phyloP scores from a whole-genome alignment of 1,284 basidiomycete genomes.

The Cryptococcus hybrid region DNA sequence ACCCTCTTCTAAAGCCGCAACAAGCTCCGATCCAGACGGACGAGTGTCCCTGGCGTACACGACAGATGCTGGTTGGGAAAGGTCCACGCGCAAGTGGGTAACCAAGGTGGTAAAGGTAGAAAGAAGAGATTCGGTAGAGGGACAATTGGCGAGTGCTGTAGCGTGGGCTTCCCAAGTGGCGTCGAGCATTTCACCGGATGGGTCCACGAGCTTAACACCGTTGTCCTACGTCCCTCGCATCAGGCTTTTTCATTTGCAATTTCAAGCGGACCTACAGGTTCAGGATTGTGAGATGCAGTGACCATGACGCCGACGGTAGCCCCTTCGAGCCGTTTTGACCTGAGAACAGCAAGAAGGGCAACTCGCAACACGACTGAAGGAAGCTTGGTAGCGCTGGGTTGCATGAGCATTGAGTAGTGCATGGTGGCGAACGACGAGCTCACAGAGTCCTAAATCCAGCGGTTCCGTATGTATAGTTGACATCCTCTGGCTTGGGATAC shows the following conservation, averaged over 20 bases:
- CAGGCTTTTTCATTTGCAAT: too few species aligned
- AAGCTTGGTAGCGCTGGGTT: constrained; percentile 68
- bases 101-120: constrained; percentile 66
- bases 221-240: constrained; percentile 70
- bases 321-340: constrained; percentile 87
- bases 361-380: constrained; percentile 92
- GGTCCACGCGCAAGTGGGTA: constrained; percentile 68
- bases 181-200: constrained; percentile 99
- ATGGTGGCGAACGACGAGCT: constrained; percentile 41
- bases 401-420: too few species aligned
- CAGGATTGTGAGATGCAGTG: constrained; percentile 98
- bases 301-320: constrained; percentile 97
- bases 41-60: constrained; percentile 93
- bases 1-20: constrained; percentile 79
- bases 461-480: constrained; percentile 82
- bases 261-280: too few species aligned
- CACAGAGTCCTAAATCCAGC: constrained; percentile 92
- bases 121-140: constrained; percentile 69
- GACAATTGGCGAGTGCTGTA: constrained; percentile 83
- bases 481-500: constrained; percentile 52
- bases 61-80: constrained; percentile 72
- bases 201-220: constrained; percentile 97
- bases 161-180: constrained; percentile 89
- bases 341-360: constrained; percentile 82
- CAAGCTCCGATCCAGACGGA: constrained; percentile 80